A percentile compares a stretch with the other conserved stretches of the same genome.
Conservation (phyloP, 2,329 filamentous ascomycete species). For the Xylaria sp. region DNA sequence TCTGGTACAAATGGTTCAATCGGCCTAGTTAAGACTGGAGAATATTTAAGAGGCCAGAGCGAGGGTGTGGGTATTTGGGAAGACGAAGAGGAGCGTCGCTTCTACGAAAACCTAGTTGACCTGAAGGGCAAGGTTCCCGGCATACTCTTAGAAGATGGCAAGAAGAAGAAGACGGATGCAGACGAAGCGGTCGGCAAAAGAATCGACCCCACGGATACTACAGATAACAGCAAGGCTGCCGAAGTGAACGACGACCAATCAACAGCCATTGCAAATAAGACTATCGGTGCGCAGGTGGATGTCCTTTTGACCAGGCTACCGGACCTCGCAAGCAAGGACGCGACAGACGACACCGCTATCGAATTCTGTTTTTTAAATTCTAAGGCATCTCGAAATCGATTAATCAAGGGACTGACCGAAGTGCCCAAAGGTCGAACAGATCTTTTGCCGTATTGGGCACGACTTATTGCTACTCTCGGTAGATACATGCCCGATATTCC, state of each 20-base stretch:
- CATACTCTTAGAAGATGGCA: slow-evolving; percentile 91
- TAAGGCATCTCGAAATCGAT: slow-evolving; percentile 93
- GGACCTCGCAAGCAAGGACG: slow-evolving; percentile 89
- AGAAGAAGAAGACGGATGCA: slow-evolving; percentile 87
- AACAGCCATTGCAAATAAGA: slow-evolving; percentile 96
- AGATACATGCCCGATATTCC: slow-evolving; percentile 96
- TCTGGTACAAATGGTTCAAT: slow-evolving; percentile 78
- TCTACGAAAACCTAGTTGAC: slow-evolving; percentile 97
- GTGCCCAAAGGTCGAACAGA: slow-evolving; percentile 94
- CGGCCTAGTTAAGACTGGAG: slow-evolving; percentile 90
- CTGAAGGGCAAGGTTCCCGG: slow-evolving; percentile 94
- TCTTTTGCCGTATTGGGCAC: slow-evolving; percentile 89
- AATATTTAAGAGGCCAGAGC: slow-evolving; percentile 88
- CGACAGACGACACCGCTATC: slow-evolving; percentile 89
- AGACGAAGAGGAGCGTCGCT: slow-evolving; percentile 96
- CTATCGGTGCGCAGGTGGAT: slow-evolving; percentile 96
- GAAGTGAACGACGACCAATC: slow-evolving; percentile 80
- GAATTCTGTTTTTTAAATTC: slow-evolving; percentile 99
- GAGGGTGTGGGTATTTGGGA: slow-evolving; percentile 98
- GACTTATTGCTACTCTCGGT: slow-evolving; percentile 90
- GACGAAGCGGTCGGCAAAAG: slow-evolving; percentile 88
- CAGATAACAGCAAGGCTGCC: slow-evolving; percentile 61
- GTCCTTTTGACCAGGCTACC: slow-evolving; percentile 87
- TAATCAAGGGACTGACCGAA: slow-evolving; percentile 92
- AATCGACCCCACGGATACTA: slow-evolving; percentile 63